phyloP scores from a whole-genome alignment of 306 rosid genomes.

The Ziziphus jujuba region DNA sequence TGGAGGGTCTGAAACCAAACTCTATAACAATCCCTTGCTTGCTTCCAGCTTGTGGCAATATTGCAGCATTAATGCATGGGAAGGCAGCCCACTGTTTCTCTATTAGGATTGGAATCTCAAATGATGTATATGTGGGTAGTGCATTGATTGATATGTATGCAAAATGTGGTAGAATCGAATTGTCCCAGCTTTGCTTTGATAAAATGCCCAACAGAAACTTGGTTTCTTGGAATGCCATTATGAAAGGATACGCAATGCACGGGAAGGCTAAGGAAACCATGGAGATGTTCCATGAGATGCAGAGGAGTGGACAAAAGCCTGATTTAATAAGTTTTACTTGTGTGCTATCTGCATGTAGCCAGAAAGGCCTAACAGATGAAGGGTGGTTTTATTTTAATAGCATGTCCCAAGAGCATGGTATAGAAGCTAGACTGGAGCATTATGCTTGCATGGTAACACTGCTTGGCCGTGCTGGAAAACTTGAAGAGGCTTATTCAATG shows the following conservation, averaged over 20 bases:
- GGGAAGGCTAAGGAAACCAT: conserved; percentile 68
- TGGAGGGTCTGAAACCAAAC: conserved; percentile 67
- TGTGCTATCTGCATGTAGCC: conserved; percentile 67
- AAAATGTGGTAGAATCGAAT: conserved; percentile 61
- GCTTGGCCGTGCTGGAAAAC: conserved; percentile 64
- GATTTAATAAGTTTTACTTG: conserved; percentile 55
- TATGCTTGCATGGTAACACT: conserved; percentile 85
- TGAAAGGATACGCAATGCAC: conserved; percentile 76
- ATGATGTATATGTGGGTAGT: conserved; percentile 63
- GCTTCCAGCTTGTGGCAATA: conserved; percentile 89
- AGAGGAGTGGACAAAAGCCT: conserved; percentile 56
- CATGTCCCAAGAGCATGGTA: conserved; percentile 56
- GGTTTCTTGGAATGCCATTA: conserved; percentile 68
- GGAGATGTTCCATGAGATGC: conserved; percentile 56
- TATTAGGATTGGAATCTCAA: conserved; percentile 49
- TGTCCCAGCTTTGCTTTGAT: conserved; percentile 62
- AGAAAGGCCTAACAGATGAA: conserved; percentile 67
- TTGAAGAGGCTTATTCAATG: conserved; percentile 72
- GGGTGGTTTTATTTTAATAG: conserved; percentile 58
- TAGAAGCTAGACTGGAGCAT: conserved; percentile 63
- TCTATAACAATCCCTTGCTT: too few relatives aligned
- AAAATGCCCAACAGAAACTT: conserved; percentile 45
- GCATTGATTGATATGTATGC: conserved; percentile 76
- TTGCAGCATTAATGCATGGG: conserved; percentile 67
- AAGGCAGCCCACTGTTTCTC: conserved; percentile 73